These are phyloP conservation scores for Botrytis hyacinthi DNA, from an alignment of 2,329 filamentous ascomycete genomes.

Conservation along the genomic window DNA sequence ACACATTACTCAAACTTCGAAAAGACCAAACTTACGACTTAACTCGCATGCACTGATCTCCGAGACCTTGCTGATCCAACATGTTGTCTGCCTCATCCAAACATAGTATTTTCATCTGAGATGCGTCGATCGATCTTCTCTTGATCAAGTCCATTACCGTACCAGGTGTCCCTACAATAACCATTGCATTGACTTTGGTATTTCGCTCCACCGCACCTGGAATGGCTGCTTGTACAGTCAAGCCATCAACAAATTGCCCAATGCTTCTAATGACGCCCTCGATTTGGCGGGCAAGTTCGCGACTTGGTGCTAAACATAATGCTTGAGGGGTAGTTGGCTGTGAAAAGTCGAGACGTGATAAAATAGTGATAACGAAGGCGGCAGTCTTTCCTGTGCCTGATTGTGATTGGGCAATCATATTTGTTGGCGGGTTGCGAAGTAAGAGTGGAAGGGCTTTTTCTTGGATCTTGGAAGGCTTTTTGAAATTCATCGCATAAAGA, in stretches of 20 bases:
- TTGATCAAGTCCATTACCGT: slow-evolving; percentile 87
- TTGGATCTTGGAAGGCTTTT: slow-evolving; percentile 96
- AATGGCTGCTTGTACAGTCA: slow-evolving; percentile 78
- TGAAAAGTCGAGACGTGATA: slow-evolving; percentile 77
- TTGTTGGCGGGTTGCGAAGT: slow-evolving; percentile 78
- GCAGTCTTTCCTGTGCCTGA: slow-evolving; percentile 98
- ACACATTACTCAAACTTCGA: background rate
- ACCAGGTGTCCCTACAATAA: slow-evolving; percentile 91
- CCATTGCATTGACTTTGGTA: slow-evolving; percentile 67
- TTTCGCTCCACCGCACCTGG: slow-evolving; percentile 72
- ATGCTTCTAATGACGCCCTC: slow-evolving; percentile 79
- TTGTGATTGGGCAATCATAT: slow-evolving; percentile 98
- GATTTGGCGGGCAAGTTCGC: slow-evolving; percentile 94
- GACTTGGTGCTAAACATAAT: slow-evolving; percentile 83
- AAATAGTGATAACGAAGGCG: slow-evolving; percentile 88
- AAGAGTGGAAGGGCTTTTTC: slow-evolving; percentile 90
- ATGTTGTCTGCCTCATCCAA: slow-evolving; percentile 99
- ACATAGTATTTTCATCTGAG: slow-evolving; percentile 75
- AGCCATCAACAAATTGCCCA: slow-evolving; percentile 75
- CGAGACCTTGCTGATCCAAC: slow-evolving; percentile 91
- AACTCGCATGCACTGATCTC: slow-evolving; percentile 90
- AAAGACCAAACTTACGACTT: slow-evolving; percentile 64
- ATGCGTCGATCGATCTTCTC: slow-evolving; percentile 69
- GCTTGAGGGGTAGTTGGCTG: slow-evolving; percentile 72
- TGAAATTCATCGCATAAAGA: slow-evolving; percentile 78